phyloP scores from a whole-genome alignment of 495 filamentous ascomycete genomes.

The Trichoderma orchidacearum region DNA sequence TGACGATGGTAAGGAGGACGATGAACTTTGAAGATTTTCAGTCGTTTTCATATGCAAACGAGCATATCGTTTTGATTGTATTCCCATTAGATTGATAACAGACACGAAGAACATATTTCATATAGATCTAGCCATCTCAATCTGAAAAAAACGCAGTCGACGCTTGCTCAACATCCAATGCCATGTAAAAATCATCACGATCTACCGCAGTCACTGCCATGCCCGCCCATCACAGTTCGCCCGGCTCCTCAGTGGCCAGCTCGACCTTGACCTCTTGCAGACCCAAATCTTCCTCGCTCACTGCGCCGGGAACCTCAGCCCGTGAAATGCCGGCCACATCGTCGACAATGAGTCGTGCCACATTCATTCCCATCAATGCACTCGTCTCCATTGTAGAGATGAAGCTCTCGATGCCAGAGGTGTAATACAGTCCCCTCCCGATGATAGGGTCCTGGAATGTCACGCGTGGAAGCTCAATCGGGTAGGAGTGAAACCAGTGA shows the following conservation, averaged over 20 bases:
- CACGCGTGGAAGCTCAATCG: conserved; percentile 64
- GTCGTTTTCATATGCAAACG: too few species aligned
- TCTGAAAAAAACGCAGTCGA: too few species aligned
- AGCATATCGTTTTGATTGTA: too few species aligned
- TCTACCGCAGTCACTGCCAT: too few species aligned
- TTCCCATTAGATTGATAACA: too few species aligned
- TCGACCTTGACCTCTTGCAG: not conserved
- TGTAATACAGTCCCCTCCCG: conserved; percentile 67
- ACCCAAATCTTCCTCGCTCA: not conserved
- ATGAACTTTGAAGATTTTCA: too few species aligned
- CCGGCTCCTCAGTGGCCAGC: not conserved
- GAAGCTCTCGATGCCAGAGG: conserved; percentile 84
- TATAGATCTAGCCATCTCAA: too few species aligned
- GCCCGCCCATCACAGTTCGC: not conserved
- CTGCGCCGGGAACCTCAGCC: not conserved
- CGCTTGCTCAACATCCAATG: too few species aligned
- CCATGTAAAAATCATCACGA: too few species aligned
- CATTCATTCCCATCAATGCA: conserved; percentile 88
- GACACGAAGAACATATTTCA: too few species aligned
- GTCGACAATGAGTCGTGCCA: conserved; percentile 65
- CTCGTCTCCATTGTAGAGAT: conserved; percentile 98
- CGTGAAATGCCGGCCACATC: conserved; percentile 26
- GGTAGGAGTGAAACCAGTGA: conserved; percentile 67
- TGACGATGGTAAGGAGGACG: too few species aligned
- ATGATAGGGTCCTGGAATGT: conserved; percentile 77